phyloP scores from a whole-genome alignment of 345 rosid genomes.

The Gynandropsis gynandra region DNA sequence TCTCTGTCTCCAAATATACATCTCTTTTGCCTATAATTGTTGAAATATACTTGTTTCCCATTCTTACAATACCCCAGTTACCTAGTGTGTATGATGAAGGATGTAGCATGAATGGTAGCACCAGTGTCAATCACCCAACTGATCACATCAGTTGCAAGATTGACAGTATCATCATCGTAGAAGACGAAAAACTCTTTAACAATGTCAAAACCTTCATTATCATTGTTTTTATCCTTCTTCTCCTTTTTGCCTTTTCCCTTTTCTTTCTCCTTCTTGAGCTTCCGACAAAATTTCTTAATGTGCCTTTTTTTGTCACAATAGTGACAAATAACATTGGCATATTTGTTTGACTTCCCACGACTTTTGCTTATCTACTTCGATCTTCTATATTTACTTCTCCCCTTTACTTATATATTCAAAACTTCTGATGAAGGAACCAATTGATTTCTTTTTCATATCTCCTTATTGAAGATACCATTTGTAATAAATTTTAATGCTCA shows the following conservation, averaged over 20 bases:
- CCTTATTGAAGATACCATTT: neutral
- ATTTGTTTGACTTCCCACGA: neutral
- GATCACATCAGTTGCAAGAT: neutral
- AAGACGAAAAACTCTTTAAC: neutral
- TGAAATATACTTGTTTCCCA: neutral
- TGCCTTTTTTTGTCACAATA: neutral
- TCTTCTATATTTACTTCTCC: too few relatives aligned
- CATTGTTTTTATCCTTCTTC: too few relatives aligned
- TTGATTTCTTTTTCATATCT: neutral
- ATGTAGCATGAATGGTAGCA: neutral
- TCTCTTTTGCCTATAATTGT: neutral
- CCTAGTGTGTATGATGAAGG: neutral
- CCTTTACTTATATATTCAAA: neutral
- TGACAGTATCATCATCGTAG: neutral
- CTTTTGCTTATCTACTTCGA: neutral
- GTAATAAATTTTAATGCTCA: neutral
- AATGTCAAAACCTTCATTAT: neutral
- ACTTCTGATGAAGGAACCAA: neutral
- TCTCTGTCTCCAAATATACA: neutral
- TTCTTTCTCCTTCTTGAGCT: too few relatives aligned
- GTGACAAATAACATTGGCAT: neutral
- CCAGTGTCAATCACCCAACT: neutral
- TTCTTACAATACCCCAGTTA: neutral
- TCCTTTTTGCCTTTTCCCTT: too few relatives aligned
- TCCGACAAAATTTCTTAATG: too few relatives aligned